Conservation (phyloP, 2,329 filamentous ascomycete genomes). For the Colletotrichum sp. region DNA sequence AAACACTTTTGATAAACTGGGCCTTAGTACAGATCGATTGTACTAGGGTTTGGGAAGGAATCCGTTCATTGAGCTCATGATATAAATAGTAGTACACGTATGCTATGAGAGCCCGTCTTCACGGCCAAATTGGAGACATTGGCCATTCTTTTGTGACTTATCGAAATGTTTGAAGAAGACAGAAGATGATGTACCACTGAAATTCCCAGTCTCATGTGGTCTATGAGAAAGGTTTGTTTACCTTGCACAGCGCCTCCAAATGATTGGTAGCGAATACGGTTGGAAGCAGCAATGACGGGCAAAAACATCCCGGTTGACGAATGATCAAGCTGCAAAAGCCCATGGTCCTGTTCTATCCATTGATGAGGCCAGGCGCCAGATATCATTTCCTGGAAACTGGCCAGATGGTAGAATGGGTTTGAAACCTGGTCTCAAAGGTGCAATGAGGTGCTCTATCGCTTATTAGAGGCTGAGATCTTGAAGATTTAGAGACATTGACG, state of each 20-base stretch:
- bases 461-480: fast-evolving
- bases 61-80: neutral
- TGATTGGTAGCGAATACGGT: neutral
- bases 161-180: neutral
- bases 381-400: neutral
- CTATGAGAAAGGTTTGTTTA: neutral
- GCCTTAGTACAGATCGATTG: fast-evolving
- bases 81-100: neutral
- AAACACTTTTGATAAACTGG: fast-evolving
- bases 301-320: no score
- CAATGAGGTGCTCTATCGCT: fast-evolving
- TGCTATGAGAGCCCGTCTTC: neutral
- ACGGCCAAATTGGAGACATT: no score
- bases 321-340: neutral
- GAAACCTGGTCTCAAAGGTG: neutral
- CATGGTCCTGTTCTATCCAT: neutral
- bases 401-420: neutral
- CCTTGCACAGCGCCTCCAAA: neutral
- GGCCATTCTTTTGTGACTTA: no score
- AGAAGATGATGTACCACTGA: neutral
- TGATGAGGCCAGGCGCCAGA: neutral
- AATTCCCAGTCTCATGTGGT: fast-evolving
- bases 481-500: neutral
- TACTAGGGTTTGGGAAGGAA: fast-evolving
- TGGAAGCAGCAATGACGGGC: neutral